These are phyloP conservation scores for Aspergillus flavus DNA, from an alignment of 2,329 filamentous ascomycete genomes.

Conservation along the genomic window DNA sequence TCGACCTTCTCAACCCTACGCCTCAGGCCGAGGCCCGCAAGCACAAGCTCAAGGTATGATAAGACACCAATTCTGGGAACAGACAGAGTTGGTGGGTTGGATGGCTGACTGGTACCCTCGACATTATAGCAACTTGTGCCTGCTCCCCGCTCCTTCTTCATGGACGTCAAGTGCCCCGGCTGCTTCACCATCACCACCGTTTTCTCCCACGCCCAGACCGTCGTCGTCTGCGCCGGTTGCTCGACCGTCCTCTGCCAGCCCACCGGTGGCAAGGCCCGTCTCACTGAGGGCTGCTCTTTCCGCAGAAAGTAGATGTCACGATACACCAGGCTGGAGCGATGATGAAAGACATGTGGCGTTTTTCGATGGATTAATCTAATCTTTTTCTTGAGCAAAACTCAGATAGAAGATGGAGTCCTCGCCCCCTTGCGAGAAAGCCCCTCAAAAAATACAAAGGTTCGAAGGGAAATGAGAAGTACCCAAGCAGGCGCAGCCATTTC, in stretches of 20 bases:
- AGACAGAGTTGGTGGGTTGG: neutral
- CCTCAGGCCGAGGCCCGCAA: conserved; percentile 98
- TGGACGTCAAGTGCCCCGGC: conserved; percentile 99
- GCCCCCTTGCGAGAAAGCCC: conserved; percentile 48
- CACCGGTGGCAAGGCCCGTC: conserved; percentile 96
- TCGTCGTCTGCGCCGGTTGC: conserved; percentile 99
- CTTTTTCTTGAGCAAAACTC: conserved; percentile 34
- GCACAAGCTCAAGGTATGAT: conserved; percentile 99
- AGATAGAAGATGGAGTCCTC: conserved; percentile 55
- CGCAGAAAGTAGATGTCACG: conserved; percentile 84
- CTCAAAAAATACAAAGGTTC: conserved; percentile 55
- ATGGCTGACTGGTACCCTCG: conserved; percentile 6
- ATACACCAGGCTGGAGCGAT: conserved; percentile 28
- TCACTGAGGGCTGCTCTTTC: conserved; percentile 99
- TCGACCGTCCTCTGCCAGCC: conserved; percentile 99
- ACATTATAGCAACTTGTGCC: conserved; percentile 81
- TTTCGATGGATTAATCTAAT: conserved; percentile 31
- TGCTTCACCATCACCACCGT: conserved; percentile 99
- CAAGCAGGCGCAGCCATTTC: conserved; percentile 47
- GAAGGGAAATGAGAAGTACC: conserved; percentile 60
- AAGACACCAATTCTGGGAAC: conserved; percentile 2
- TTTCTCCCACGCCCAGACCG: conserved; percentile 99
- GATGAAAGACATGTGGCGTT: conserved; percentile 42
- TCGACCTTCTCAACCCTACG: conserved; percentile 99
- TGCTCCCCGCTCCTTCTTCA: conserved; percentile 98